Base-by-base conservation (phyloP, 2,329 filamentous ascomycete genomes). In the Neopestalotiopsis sp. region DNA sequence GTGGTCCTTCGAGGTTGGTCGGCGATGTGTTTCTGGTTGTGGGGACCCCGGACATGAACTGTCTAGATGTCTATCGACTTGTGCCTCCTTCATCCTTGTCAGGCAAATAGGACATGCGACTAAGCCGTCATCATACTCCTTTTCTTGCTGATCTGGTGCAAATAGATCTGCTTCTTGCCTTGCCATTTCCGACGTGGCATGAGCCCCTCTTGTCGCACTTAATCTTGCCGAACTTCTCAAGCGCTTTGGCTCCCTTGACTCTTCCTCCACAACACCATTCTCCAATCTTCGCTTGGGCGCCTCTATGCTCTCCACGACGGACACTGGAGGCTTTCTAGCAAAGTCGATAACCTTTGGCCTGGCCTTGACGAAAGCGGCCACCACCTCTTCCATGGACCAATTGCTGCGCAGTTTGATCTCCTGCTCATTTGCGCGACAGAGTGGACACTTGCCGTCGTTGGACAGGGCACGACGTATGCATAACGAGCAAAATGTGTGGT, bases 401-500 rank as follows among this genome's bases (percentile, higher is more conserved):
- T 98, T 98, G 61, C 91, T 91, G 69, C 94, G 88, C 73, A 99
- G 78, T 78, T 94, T 96, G 70, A 94, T 87, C 78, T 95, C 94
- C 78, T 98, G 94, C 73, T 97, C 94, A 0, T 84, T 81, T 5
- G 89, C 84, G 65, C 94, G 90, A 81, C 96, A 99, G 1, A 94
- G 85, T 0, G 96, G 96, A 75, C 96, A 99, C 80, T 92, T 94
- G 9, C 94, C 93, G 73, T 98, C 94, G 40, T 89, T 87, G 2
- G 91, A 91, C 0, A 99, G 86, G 70, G 93, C 94, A 71, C 95
- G 88, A 38, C 96, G 92, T 78, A 99, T 98, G 80, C 96, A 99
- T 67, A 97, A 84, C 6, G 95, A 98, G 85, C 96, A 99, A 78
- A 99, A 99, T 0, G 96, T 98, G 79, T 99, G 96, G 67, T 90